These are phyloP conservation scores for Coemansia sp. DNA, from an alignment of 192 early-diverging fungal genomes.

Conservation along the genomic window DNA sequence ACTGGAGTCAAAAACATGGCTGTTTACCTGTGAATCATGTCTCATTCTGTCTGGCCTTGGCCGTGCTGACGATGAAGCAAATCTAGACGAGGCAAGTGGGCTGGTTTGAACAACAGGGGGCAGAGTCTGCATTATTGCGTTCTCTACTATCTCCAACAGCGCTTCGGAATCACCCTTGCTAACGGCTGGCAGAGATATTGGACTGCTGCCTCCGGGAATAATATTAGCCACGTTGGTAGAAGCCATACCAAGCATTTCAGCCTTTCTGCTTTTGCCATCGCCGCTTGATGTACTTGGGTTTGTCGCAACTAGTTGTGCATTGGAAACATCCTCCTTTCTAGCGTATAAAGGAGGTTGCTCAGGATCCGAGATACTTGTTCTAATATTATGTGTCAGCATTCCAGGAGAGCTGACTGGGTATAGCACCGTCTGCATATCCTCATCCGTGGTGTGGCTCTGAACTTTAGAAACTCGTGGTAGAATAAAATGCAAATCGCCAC, in stretches of 20 bases:
- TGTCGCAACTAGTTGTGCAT: not conserved
- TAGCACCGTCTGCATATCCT: conserved; percentile 14
- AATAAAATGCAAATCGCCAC: conserved; percentile 35
- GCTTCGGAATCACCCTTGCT: not conserved
- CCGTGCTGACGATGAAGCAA: not conserved
- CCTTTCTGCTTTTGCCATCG: not conserved
- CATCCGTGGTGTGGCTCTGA: conserved; percentile 9
- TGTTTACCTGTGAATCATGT: not conserved
- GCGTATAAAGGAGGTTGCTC: not conserved
- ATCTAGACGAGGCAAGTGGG: not conserved
- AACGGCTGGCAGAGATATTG: not conserved
- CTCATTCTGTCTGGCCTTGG: not conserved
- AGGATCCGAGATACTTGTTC: not conserved
- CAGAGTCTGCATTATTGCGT: not conserved
- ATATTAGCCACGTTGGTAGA: not conserved
- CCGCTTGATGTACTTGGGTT: not conserved
- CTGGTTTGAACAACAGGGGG: not conserved
- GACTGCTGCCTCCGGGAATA: not conserved
- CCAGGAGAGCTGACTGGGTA: not conserved
- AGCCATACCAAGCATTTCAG: not conserved
- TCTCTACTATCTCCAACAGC: not conserved
- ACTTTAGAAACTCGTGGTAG: not conserved
- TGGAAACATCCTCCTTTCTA: not conserved
- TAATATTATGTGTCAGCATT: not conserved
- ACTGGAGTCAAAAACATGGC: not conserved